Percentiles rank a stretch among this genome's conserved stretches.
Conservation (phyloP, 2,329 filamentous ascomycete species). For the Neonectria hederae region DNA sequence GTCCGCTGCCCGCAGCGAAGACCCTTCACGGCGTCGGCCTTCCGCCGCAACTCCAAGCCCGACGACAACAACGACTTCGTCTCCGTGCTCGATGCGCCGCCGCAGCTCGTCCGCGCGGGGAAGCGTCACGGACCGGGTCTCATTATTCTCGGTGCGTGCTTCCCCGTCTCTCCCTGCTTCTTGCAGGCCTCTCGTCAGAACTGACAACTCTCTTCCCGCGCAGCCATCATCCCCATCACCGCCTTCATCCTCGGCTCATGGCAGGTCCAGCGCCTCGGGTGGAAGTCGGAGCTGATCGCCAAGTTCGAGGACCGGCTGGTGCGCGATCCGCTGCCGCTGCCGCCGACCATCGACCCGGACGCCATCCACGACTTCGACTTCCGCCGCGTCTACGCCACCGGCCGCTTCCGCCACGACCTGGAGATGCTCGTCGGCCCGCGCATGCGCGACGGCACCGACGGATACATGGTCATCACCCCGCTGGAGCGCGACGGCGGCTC, state of each 20-base stretch:
- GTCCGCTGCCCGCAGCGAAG: constrained; percentile 19
- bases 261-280: constrained; percentile 92
- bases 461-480: constrained; percentile 91
- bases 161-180: constrained; percentile 1
- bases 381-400: constrained; percentile 79
- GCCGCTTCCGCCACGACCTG: constrained; percentile 82
- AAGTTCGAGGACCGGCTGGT: constrained; percentile 92
- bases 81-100: constrained; percentile 87
- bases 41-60: constrained; percentile 38
- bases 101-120: constrained; percentile 79
- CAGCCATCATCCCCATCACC: constrained; percentile 87
- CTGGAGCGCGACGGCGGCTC: constrained; percentile 75
- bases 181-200: not conserved
- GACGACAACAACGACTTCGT: constrained; percentile 80
- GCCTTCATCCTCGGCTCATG: constrained; percentile 91
- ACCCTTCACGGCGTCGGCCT: constrained; percentile 32
- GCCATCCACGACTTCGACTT: constrained; percentile 92
- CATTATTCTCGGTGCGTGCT: constrained; percentile 72
- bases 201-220: not conserved
- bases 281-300: constrained; percentile 93
- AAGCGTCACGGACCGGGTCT: constrained; percentile 81
- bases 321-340: constrained; percentile 84
- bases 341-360: constrained; percentile 81
- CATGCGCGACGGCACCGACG: constrained; percentile 87
- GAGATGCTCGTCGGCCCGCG: constrained; percentile 97